phyloP scores from a whole-genome alignment of 2,329 filamentous ascomycete species.

The Zymoseptoria brevis region DNA sequence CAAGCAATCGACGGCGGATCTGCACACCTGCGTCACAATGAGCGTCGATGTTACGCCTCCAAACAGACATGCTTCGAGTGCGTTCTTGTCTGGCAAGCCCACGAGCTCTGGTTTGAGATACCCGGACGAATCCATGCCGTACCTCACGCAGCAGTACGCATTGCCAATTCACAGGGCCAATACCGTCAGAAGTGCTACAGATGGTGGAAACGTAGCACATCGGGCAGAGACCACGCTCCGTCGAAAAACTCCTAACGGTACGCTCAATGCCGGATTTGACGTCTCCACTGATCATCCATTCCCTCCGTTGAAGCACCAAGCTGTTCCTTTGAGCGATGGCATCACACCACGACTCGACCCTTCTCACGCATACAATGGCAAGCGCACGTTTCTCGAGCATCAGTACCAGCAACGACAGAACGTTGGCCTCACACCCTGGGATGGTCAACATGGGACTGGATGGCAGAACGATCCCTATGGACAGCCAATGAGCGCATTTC shows the following conservation, averaged over 20 bases:
- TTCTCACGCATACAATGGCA: constrained; percentile 20
- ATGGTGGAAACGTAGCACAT: constrained; percentile 24
- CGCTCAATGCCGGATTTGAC: constrained; percentile 84
- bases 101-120: constrained; percentile 5
- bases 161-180: constrained; percentile 24
- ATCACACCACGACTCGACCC: constrained; percentile 24
- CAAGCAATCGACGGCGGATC: neutral
- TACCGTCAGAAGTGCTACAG: constrained; percentile 9
- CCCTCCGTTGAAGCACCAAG: constrained; percentile 64
- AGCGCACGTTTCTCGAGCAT: constrained; percentile 26
- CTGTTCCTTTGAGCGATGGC: constrained; percentile 53
- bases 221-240: constrained; percentile 67
- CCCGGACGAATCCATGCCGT: constrained; percentile 20
- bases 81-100: constrained; percentile 6
- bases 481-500: constrained; percentile 22
- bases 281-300: constrained; percentile 46
- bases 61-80: constrained; percentile 8
- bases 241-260: constrained; percentile 91
- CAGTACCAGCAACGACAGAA: constrained; percentile 25
- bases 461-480: constrained; percentile 10
- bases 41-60: constrained; percentile 22
- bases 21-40: constrained; percentile 18
- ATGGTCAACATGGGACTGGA: constrained; percentile 1
- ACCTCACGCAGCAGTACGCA: constrained; percentile 25
- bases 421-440: constrained; percentile 10